Evolutionary conservation across 2,329 filamentous ascomycete species (phyloP), one percentile per base, ranked within the genome.

Genomic region (Aspergillus aculeatus): DNA sequence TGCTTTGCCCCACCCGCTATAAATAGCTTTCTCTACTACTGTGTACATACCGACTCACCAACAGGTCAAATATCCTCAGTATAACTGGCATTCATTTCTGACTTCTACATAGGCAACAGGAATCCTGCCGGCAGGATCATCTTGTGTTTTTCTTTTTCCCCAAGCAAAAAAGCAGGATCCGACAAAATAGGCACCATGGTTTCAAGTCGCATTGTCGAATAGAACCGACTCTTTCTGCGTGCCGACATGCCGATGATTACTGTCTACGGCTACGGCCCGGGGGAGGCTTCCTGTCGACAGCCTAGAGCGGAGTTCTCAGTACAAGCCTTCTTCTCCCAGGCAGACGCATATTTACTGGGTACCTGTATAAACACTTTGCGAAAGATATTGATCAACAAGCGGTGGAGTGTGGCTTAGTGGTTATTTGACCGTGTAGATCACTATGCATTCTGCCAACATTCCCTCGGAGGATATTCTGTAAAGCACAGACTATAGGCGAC

Each of bases 1-100:
- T 54, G 32, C 32, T 29, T 29, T 35, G 52, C 52, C 52, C 52
- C 52, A 54, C 53, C 38, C 53, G 53, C 53, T 55, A 55, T 23
- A 48, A 55, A 55, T 55, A 55, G 26, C 53, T 19, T 44, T 44
- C 5, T 44, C 38, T n/a, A 16, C 32, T 35, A 16, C 14, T 11
- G 1, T 35, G 32, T 14, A 35, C 11, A 38, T 19, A n/a, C 16
- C 32, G 16, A 41, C 26, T 26, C 26, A 29, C 26, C 6, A 29
- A 29, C 7, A 29, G 26, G 26, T 29, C 26, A 29, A 29, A 29
- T 9, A 10, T 29, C 26, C 7, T 29, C 26, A 29, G 7, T 29
- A 29, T 29, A 29, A 9, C 26, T 29, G 26, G 9, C 26, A 9
- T 29, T 29, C 7, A 29, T 29, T 29, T 7, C 26, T 29, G 26